Base-by-base conservation (phyloP, 768 basidiomycete genomes). In the Chlorophyllum brunneum region DNA sequence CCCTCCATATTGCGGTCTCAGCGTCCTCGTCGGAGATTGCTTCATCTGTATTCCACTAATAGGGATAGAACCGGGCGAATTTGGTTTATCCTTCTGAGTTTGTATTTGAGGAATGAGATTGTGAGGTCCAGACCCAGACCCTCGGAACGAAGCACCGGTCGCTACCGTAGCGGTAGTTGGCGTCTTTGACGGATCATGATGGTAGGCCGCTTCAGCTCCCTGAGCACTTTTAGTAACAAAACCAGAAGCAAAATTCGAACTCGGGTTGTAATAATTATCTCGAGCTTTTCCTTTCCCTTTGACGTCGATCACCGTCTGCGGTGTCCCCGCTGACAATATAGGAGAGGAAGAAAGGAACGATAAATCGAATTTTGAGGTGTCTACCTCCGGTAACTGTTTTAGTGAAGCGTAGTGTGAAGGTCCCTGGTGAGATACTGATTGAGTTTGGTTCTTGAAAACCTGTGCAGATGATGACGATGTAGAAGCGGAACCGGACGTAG, bases 341-440 rank as follows among this genome's bases (percentile, higher is more conserved):
- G 40, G 29, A 10, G 29, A 31, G 9, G 48, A 22, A 24, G 48
- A 20, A 22, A 39, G 4, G 9, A 71, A 67, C 15, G 68, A 68
- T 8, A 73, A 53, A 48, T 70, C 67, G 11, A 75, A 53, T 41
- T 58, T 57, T 16, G 67, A 62, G 18, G 60, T 65, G 15, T 71
- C 68, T 26, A 68, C 61, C 41, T 47, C 61, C 55, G 63, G 65
- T 45, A 65, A 53, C 20, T 23, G 34, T 27, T 26, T 27, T 22
- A 36, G 18, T 27, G 31, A 27, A 36, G 31, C 29, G 33, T 38
- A 34, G 7, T 24, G 31, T 43, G 29, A 42, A 13, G 6, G 39
- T 20, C 22, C 22, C 24, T 15, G 5, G 10, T 40, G 5, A 3
- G 39, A 22, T 40, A 22, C 4, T 10, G 23, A 9, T 22, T 20